Evolutionary conservation across 164 flowering plant species (phyloP).

Genomic region (Stephania cephalantha): DNA sequence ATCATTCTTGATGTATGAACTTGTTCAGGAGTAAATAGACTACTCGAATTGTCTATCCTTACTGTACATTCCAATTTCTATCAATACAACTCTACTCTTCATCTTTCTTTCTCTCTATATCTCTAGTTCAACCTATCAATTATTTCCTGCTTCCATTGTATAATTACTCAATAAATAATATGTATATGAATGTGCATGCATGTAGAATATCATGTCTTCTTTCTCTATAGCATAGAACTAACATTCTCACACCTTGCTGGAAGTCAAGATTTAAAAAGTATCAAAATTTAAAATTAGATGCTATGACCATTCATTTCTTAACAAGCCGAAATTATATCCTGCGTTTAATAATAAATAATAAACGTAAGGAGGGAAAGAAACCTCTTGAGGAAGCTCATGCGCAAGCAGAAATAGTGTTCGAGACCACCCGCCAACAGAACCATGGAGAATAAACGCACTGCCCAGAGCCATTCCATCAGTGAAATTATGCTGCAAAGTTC

Average conservation of each 20-base stretch:
- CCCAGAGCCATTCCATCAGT: slow-evolving; percentile 99
- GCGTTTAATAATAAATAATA: background rate
- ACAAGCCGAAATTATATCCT: background rate
- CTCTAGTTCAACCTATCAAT: no score
- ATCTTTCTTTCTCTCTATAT: no score
- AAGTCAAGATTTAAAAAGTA: background rate
- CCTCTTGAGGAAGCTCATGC: slow-evolving; percentile 99
- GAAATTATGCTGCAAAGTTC: slow-evolving; percentile 80
- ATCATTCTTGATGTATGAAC: no score
- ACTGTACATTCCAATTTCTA: no score
- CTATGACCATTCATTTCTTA: background rate
- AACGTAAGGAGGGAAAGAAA: slow-evolving; percentile 9
- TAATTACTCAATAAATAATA: no score
- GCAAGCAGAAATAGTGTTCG: slow-evolving; percentile 94
- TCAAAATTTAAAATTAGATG: background rate
- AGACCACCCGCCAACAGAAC: slow-evolving; percentile 99
- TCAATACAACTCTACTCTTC: no score
- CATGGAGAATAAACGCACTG: slow-evolving; percentile 93
- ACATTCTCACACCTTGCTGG: background rate
- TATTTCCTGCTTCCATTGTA: no score
- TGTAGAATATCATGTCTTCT: no score
- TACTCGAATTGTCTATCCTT: no score
- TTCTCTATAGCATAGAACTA: no score
- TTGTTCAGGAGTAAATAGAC: no score
- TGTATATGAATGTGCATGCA: no score